These are phyloP conservation scores for Smittium mucronatum DNA, from an alignment of 371 early-diverging fungal species.

Conservation along the genomic window DNA sequence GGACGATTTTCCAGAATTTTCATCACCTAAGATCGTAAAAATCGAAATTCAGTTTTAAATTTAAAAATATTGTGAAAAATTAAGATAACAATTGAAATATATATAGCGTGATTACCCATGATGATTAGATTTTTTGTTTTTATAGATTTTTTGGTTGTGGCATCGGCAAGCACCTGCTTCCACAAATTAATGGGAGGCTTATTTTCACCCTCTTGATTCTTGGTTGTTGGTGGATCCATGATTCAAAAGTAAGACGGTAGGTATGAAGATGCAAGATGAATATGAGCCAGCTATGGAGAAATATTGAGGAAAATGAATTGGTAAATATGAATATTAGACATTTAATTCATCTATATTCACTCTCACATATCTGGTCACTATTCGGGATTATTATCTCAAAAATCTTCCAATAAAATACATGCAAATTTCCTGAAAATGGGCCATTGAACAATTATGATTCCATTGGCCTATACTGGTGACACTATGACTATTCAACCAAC, in stretches of 20 bases:
- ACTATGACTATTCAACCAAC: too few relatives aligned
- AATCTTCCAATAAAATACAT: too few relatives aligned
- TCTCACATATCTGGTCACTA: too few relatives aligned
- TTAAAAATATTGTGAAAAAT: neutral
- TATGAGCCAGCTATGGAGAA: too few relatives aligned
- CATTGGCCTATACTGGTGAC: too few relatives aligned
- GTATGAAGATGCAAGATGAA: neutral
- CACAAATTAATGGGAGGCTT: neutral
- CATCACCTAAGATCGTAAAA: conserved; percentile 41
- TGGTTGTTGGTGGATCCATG: neutral
- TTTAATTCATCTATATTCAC: too few relatives aligned
- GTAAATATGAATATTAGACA: too few relatives aligned
- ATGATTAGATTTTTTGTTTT: conserved; percentile 10
- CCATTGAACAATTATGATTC: too few relatives aligned
- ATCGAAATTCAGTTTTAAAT: neutral
- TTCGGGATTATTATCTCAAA: too few relatives aligned
- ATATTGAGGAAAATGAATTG: too few relatives aligned
- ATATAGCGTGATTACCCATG: conserved; percentile 7
- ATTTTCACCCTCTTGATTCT: neutral
- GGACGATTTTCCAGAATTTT: conserved; percentile 58
- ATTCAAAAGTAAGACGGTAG: neutral
- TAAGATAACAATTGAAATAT: conserved; percentile 9
- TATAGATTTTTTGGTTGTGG: conserved; percentile 5
- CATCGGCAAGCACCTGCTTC: neutral
- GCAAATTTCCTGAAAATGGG: too few relatives aligned